Percentiles rank a stretch among this genome's conserved stretches.
Evolutionary conservation across 108 stramenopile species (phyloP).

Genomic region (Nitzschia inconspicua): DNA sequence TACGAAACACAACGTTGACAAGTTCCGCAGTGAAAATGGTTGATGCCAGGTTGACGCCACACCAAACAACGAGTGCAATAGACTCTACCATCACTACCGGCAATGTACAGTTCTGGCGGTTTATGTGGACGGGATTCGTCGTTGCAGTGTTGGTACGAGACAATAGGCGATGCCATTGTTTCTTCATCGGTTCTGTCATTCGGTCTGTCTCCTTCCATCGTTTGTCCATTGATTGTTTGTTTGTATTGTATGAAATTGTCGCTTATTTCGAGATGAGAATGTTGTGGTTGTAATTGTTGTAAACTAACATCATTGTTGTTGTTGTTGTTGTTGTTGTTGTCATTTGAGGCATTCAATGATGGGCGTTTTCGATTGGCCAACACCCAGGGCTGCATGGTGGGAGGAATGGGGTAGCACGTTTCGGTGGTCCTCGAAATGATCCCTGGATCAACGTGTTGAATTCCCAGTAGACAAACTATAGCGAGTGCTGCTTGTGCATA

Average conservation of each 20-base stretch:
- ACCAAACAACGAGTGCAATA: slow-evolving; percentile 21
- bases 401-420: slow-evolving; percentile 17
- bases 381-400: slow-evolving; percentile 6
- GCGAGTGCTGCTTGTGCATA: background rate
- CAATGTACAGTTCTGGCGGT: slow-evolving; percentile 12
- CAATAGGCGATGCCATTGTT: too few species aligned
- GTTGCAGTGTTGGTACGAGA: too few species aligned
- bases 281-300: too few species aligned
- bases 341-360: background rate
- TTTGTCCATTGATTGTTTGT: background rate
- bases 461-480: background rate
- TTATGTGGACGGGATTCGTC: background rate
- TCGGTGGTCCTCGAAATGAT: slow-evolving; percentile 2
- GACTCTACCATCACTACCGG: background rate
- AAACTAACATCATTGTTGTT: too few species aligned
- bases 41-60: slow-evolving; percentile 3
- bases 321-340: background rate
- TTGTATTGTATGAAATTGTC: too few species aligned
- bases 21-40: slow-evolving; percentile 14
- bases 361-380: too few species aligned
- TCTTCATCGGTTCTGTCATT: too few species aligned
- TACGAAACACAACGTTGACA: slow-evolving; percentile 22
- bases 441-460: slow-evolving; percentile 8
- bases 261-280: too few species aligned
- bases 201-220: background rate